These are phyloP conservation scores for Alternaria infectoria DNA, from an alignment of 2,329 filamentous ascomycete genomes.

Conservation along the genomic window DNA sequence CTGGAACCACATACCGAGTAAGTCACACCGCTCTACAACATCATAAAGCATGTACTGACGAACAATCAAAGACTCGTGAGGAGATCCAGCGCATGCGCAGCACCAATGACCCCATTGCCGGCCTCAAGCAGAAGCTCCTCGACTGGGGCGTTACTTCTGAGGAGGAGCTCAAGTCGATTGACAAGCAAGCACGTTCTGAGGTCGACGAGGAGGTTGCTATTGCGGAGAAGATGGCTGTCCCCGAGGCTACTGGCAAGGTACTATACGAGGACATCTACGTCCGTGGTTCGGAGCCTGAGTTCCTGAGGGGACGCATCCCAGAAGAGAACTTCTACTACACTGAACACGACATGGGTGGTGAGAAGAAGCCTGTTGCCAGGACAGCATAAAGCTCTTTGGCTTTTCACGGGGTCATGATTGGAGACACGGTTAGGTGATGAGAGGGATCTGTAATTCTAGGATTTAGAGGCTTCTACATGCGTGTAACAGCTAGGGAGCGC, in stretches of 20 bases:
- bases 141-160: conserved; percentile 92
- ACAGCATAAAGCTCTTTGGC: conserved; percentile 28
- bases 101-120: conserved; percentile 97
- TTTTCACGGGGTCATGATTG: neutral
- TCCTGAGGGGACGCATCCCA: conserved; percentile 82
- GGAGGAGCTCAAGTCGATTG: conserved; percentile 93
- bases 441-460: conserved; percentile 34
- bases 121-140: conserved; percentile 95
- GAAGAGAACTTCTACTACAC: conserved; percentile 90
- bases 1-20: conserved; percentile 93
- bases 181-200: conserved; percentile 86
- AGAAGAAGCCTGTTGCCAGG: conserved; percentile 45
- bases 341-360: conserved; percentile 50
- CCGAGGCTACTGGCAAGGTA: conserved; percentile 79
- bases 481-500: conserved; percentile 16
- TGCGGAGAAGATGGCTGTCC: conserved; percentile 85
- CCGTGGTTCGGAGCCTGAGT: conserved; percentile 82
- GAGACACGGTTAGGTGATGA: neutral
- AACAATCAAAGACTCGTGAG: conserved; percentile 73
- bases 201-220: conserved; percentile 90
- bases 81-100: conserved; percentile 99
- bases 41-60: conserved; percentile 11
- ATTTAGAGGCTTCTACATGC: conserved; percentile 24
- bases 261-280: conserved; percentile 98
- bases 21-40: conserved; percentile 12